Conservation (phyloP, 768 basidiomycete genomes). For the Udeniomyces megalosporus region DNA sequence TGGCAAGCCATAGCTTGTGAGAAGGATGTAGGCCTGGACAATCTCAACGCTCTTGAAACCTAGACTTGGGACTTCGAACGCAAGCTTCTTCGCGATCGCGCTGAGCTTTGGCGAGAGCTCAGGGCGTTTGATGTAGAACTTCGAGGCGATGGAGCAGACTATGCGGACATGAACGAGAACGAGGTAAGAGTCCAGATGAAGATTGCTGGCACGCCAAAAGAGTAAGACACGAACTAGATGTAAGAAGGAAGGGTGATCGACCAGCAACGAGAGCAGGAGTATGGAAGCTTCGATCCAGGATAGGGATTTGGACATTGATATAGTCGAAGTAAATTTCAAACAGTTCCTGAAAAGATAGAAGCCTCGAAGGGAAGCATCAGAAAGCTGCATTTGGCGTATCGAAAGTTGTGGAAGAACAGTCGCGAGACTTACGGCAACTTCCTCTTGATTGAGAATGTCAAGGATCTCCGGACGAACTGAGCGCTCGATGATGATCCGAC, state of each 20-base stretch:
- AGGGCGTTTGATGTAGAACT: conserved; percentile 61
- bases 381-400: not conserved
- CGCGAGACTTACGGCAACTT: conserved; percentile 45
- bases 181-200: not conserved
- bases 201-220: not conserved
- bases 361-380: too few relatives aligned
- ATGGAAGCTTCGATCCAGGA: conserved; percentile 77
- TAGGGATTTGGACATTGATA: conserved; percentile 53
- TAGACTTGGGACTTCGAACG: conserved; percentile 40
- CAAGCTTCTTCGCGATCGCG: conserved; percentile 59
- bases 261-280: conserved; percentile 87
- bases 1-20: conserved; percentile 66
- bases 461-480: conserved; percentile 79
- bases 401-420: not conserved
- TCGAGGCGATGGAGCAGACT: conserved; percentile 1
- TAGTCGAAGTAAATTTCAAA: conserved; percentile 34
- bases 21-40: conserved; percentile 82
- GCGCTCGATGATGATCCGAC: conserved; percentile 67
- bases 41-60: conserved; percentile 59
- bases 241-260: conserved; percentile 84
- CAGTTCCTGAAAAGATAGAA: not conserved
- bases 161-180: not conserved
- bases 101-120: conserved; percentile 61
- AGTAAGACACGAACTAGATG: conserved; percentile 49
- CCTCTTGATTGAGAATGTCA: conserved; percentile 67